Conservation (phyloP, 2,329 filamentous ascomycete genomes). For the Cercospora sesami region DNA sequence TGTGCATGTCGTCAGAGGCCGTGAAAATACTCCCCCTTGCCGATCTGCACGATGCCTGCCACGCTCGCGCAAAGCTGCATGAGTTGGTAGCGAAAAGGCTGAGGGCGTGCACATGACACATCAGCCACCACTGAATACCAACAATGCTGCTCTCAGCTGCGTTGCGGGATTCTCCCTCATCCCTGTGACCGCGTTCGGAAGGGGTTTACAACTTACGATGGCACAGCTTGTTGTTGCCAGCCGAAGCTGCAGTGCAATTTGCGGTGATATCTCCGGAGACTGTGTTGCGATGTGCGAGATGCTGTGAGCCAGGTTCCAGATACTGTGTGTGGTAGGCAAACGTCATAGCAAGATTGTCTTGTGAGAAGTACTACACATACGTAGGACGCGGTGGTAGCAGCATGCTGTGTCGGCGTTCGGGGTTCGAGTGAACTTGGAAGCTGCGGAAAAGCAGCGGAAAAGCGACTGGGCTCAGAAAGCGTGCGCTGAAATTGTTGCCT, state of each 20-base stretch:
- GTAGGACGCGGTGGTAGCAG: not conserved
- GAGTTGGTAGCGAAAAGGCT: not conserved
- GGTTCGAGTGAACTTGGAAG: not conserved
- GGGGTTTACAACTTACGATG: not conserved
- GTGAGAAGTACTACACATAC: not conserved
- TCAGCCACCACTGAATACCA: not conserved
- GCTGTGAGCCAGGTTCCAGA: not conserved
- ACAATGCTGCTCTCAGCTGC: not conserved
- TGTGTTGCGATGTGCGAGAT: not conserved
- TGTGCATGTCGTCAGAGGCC: not conserved
- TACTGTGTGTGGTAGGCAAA: not conserved
- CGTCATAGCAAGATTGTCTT: not conserved
- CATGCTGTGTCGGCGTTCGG: not conserved
- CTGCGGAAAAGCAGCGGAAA: not conserved
- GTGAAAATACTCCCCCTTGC: not conserved
- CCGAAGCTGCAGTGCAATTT: not conserved
- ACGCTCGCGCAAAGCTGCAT: not conserved
- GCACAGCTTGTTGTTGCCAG: not conserved
- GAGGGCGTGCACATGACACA: not conserved
- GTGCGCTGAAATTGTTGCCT: not conserved
- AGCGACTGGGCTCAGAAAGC: not conserved
- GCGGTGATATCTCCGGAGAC: not conserved
- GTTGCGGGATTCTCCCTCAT: not conserved
- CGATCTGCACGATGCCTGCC: not conserved
- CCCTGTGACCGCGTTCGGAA: not conserved